phyloP scores from a whole-genome alignment of 495 filamentous ascomycete genomes.

The Thermochaetoides thermophila region DNA sequence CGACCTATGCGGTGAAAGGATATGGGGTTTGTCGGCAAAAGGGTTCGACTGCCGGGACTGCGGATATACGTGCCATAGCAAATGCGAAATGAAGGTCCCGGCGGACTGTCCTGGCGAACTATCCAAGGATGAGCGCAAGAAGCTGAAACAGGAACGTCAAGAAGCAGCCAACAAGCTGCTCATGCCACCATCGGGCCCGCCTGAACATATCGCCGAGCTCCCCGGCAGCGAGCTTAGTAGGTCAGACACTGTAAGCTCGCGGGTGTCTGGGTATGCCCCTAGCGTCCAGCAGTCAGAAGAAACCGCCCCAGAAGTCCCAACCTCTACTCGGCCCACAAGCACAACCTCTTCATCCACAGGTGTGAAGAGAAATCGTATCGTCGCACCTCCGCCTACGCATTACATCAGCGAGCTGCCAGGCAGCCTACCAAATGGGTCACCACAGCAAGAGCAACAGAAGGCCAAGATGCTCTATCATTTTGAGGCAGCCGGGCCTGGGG shows the following conservation, averaged over 20 bases:
- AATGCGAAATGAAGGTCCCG: conserved; percentile 97
- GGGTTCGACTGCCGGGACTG: conserved; percentile 92
- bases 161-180: conserved; percentile 52
- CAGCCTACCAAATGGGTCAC: conserved; percentile 23
- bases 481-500: conserved; percentile 61
- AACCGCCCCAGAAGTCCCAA: conserved; percentile 21
- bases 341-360: conserved; percentile 12
- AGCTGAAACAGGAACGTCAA: conserved; percentile 69
- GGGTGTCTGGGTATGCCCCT: conserved; percentile 77
- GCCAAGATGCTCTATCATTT: conserved; percentile 87
- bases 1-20: conserved; percentile 86
- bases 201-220: conserved; percentile 33
- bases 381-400: conserved; percentile 74
- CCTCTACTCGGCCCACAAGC: conserved; percentile 14
- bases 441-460: conserved; percentile 37
- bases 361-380: conserved; percentile 48
- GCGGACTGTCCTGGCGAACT: conserved; percentile 90
- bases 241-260: conserved; percentile 82
- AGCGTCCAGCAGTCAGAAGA: conserved; percentile 55
- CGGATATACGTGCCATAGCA: conserved; percentile 94
- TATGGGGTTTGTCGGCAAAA: conserved; percentile 92
- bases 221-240: conserved; percentile 53
- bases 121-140: conserved; percentile 87
- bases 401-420: conserved; percentile 55
- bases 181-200: conserved; percentile 20